Evolutionary conservation across 2,329 filamentous ascomycete genomes (phyloP).

Genomic region (Graphilbum fragrans): DNA sequence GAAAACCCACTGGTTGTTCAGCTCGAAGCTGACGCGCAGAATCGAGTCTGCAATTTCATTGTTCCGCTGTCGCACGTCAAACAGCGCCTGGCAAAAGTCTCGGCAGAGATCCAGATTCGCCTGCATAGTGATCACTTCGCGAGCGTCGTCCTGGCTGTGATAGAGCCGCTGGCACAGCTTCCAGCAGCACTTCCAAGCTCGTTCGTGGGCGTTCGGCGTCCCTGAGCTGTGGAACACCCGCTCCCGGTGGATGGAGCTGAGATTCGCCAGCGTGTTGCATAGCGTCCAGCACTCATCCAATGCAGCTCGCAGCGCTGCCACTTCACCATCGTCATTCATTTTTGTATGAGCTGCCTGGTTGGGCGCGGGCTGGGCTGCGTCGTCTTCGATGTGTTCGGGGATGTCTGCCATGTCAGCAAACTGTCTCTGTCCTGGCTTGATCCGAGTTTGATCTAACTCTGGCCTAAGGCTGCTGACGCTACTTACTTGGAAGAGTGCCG

Average conservation of each 20-base stretch:
- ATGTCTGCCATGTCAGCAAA: constrained; percentile 36
- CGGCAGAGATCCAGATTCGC: constrained; percentile 77
- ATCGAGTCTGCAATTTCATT: constrained; percentile 78
- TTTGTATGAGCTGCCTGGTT: constrained; percentile 31
- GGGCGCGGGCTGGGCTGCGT: constrained; percentile 21
- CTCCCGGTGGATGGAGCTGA: constrained; percentile 74
- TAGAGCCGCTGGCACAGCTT: constrained; percentile 83
- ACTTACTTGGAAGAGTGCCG: constrained; percentile 67
- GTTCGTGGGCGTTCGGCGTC: constrained; percentile 67
- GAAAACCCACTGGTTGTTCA: constrained; percentile 68
- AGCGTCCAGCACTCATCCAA: constrained; percentile 86
- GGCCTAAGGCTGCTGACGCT: too few relatives aligned
- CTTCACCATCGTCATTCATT: constrained; percentile 40
- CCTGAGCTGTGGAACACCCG: constrained; percentile 66
- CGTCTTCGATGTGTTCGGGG: constrained; percentile 36
- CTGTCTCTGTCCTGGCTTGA: background rate
- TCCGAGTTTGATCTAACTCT: too few relatives aligned
- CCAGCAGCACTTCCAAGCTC: constrained; percentile 92
- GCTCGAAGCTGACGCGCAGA: constrained; percentile 81
- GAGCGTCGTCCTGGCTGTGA: constrained; percentile 61
- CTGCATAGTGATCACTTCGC: constrained; percentile 52
- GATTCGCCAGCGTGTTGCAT: constrained; percentile 77
- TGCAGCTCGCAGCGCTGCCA: constrained; percentile 59
- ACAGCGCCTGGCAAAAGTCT: constrained; percentile 84
- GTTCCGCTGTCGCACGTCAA: constrained; percentile 68